phyloP scores from a whole-genome alignment of 306 rosid species.

The Calophaca sinica region DNA sequence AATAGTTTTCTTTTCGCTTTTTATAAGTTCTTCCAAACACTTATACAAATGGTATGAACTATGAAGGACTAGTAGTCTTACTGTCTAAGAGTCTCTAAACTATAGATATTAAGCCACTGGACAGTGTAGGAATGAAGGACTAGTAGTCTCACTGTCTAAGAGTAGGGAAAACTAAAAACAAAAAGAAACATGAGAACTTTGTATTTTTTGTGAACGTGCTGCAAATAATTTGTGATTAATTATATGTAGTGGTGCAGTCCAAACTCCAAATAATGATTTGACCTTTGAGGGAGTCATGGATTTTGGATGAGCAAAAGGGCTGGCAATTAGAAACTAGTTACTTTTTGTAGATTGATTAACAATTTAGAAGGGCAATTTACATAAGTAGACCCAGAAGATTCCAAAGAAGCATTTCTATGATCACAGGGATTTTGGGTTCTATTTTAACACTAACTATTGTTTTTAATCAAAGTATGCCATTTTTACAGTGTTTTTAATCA shows the following conservation, averaged over 20 bases:
- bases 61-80: no score
- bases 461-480: neutral
- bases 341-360: constrained; percentile 28
- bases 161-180: neutral
- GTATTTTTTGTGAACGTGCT: constrained; percentile 6
- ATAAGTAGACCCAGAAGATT: constrained; percentile 2
- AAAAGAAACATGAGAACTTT: constrained; percentile 19
- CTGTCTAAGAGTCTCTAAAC: no score
- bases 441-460: constrained; percentile 15
- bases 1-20: no score
- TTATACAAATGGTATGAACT: no score
- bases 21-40: no score
- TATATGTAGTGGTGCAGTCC: constrained; percentile 5
- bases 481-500: no score
- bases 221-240: constrained; percentile 10
- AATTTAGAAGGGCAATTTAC: constrained; percentile 22
- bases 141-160: neutral
- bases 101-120: constrained; percentile 8
- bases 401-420: constrained; percentile 11
- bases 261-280: neutral
- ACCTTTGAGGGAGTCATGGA: constrained; percentile 24
- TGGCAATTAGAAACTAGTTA: constrained; percentile 10
- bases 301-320: constrained; percentile 20
- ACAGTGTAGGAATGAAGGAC: neutral
- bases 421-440: constrained; percentile 8